Evolutionary conservation across 2,329 filamentous ascomycete species (phyloP).

Genomic region (Fusarium illudens): DNA sequence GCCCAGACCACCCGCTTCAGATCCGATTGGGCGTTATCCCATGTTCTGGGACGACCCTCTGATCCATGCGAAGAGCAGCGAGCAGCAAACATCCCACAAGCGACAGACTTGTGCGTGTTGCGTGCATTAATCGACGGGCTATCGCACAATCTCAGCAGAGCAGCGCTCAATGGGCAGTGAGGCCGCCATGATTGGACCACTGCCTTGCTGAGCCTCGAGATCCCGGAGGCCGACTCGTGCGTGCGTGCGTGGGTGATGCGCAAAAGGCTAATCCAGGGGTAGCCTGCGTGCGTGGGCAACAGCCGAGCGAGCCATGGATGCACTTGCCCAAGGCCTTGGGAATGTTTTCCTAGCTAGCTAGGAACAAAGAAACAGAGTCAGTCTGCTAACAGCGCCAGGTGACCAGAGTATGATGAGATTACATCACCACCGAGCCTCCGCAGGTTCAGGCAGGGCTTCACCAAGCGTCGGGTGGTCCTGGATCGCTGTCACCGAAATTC

Average conservation of each 20-base stretch:
- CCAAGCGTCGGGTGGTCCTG: conserved; percentile 17
- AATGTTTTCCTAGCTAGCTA: not conserved
- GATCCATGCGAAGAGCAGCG: conserved; percentile 31
- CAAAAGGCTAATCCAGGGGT: conserved; percentile 10
- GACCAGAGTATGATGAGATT: conserved; percentile 32
- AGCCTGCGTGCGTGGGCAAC: conserved; percentile 10
- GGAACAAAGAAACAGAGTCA: conserved; percentile 27
- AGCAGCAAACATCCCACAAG: conserved; percentile 41
- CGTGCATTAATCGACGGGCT: conserved; percentile 39
- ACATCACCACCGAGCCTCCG: conserved; percentile 19
- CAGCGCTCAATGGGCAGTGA: conserved; percentile 21
- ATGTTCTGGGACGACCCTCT: conserved; percentile 34
- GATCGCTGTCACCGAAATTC: conserved; percentile 41
- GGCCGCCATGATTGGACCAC: conserved; percentile 13
- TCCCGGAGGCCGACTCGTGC: not conserved
- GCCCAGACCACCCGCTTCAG: conserved; percentile 27
- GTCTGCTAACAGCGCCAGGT: conserved; percentile 21
- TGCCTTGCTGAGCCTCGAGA: conserved; percentile 2
- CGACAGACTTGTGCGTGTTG: conserved; percentile 41
- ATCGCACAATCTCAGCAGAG: conserved; percentile 29
- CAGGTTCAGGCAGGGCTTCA: conserved; percentile 30
- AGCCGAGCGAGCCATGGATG: conserved; percentile 21
- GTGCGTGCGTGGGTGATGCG: not conserved
- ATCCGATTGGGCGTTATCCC: conserved; percentile 40
- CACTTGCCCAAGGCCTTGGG: conserved; percentile 18